Percentiles rank a stretch among this genome's conserved stretches.
Evolutionary conservation across 768 basidiomycete species (phyloP).

Genomic region (Suillus discolor): DNA sequence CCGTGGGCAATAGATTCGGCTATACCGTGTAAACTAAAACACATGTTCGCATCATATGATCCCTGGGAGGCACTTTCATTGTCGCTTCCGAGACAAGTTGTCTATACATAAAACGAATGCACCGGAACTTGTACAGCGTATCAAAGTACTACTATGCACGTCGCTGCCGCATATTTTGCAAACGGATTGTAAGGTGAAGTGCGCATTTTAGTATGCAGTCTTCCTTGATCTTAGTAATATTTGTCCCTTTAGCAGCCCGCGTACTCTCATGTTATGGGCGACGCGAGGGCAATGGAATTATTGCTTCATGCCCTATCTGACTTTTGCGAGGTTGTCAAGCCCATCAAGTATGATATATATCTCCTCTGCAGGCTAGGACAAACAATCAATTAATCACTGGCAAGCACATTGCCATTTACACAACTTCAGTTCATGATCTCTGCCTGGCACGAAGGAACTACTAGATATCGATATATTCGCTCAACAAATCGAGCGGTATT

Average conservation of each 20-base stretch:
- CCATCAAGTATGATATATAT: too few relatives aligned
- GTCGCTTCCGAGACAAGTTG: background rate
- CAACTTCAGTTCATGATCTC: background rate
- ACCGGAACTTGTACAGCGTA: background rate
- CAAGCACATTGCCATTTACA: background rate
- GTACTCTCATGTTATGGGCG: background rate
- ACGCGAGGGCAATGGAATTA: background rate
- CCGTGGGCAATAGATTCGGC: slow-evolving; percentile 6
- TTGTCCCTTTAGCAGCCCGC: background rate
- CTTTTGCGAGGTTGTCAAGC: background rate
- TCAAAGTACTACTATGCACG: background rate
- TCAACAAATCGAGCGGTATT: background rate
- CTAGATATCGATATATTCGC: background rate
- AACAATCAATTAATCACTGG: too few relatives aligned
- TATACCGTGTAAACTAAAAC: background rate
- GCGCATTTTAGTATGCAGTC: background rate
- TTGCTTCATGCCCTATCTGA: background rate
- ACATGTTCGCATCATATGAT: background rate
- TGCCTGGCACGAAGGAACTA: background rate
- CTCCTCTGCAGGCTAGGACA: background rate
- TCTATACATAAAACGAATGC: background rate
- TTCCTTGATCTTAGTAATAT: background rate
- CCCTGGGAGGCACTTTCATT: background rate
- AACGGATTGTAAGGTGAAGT: background rate
- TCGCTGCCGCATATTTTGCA: background rate